A percentile compares a stretch with the other conserved stretches of the same genome.
phyloP scores from a whole-genome alignment of 2,329 filamentous ascomycete genomes.

The Ceratocystis lukuohia region DNA sequence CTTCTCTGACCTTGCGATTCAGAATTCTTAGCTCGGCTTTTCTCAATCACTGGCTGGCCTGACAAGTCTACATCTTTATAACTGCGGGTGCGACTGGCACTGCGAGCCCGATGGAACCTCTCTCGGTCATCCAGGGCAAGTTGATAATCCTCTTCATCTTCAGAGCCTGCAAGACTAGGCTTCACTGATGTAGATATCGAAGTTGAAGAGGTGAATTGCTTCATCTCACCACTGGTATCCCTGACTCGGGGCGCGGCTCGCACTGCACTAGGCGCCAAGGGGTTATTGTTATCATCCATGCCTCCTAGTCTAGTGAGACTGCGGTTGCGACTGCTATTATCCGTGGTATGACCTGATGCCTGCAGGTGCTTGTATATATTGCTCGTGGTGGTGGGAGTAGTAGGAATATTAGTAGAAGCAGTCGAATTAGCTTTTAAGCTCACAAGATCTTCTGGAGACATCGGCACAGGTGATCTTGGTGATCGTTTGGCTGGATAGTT shows the following conservation, averaged over 20 bases:
- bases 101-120: constrained; percentile 43
- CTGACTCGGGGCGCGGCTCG: too few relatives aligned
- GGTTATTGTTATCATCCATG: constrained; percentile 30
- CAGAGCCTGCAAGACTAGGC: constrained; percentile 40
- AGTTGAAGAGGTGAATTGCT: constrained; percentile 12
- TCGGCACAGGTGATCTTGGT: constrained; percentile 81
- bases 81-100: too few relatives aligned
- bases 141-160: constrained; percentile 51
- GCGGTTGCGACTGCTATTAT: constrained; percentile 26
- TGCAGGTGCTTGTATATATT: too few relatives aligned
- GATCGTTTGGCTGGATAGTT: constrained; percentile 67
- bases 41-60: too few relatives aligned
- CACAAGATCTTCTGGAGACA: constrained; percentile 78
- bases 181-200: constrained; percentile 47
- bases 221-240: constrained; percentile 1
- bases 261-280: constrained; percentile 44
- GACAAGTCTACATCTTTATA: too few relatives aligned
- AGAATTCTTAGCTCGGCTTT: too few relatives aligned
- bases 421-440: constrained; percentile 33
- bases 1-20: too few relatives aligned
- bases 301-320: not conserved
- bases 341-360: too few relatives aligned
- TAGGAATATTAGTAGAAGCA: constrained; percentile 19
- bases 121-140: constrained; percentile 42
- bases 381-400: not conserved